Base-by-base conservation (phyloP, 225 moss, liverwort and hornwort genomes). In the Pseudisothecium myosuroides region DNA sequence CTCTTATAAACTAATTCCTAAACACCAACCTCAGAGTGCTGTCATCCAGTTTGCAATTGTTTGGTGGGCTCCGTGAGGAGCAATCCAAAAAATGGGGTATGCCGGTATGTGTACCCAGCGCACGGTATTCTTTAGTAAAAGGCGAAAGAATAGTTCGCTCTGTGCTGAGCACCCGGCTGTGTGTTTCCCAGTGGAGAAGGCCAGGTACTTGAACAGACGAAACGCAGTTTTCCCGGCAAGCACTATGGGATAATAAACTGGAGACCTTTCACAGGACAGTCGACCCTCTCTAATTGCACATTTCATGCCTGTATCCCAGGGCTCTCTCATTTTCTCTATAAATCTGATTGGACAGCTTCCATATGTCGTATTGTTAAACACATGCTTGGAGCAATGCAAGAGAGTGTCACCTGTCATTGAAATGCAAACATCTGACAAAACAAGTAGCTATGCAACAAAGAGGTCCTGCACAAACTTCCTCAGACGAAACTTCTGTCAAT, bases 91-190 rank as follows among this genome's bases (percentile, higher is more conserved):
- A 87, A 59, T 11, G 47, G 34, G 82, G 2, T 80, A 94, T 80
- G 82, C 87, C 88, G 87, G 82, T 90, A 3, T 0, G n/a, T 83
- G 87, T 85, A 50, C 92, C 78, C 91, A 79, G 91, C 90, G 81
- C 91, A 95, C 92, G 93, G 92, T 93, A 93, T 92, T 95, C 93
- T 93, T 93, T 91, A 95, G 95, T 96, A 92, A 93, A 95, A 94
- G 93, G 93, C 93, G 90, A 94, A 91, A 90, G 90, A 91, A 90
- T 89, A 94, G 90, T 89, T 92, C 91, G 92, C 93, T 93, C 59
- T 91, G 89, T n/a, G 90, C 89, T 88, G 86, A 87, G 89, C 84
- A 90, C 91, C 72, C 91, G 68, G 88, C 84, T 81, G 11, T 2
- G 11, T 9, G 3, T 0, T 0, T 0, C 1, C 0, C 1, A 0